Evolutionary conservation across 345 rosid genomes (phyloP).

Genomic region (Tarenaya hassleriana): DNA sequence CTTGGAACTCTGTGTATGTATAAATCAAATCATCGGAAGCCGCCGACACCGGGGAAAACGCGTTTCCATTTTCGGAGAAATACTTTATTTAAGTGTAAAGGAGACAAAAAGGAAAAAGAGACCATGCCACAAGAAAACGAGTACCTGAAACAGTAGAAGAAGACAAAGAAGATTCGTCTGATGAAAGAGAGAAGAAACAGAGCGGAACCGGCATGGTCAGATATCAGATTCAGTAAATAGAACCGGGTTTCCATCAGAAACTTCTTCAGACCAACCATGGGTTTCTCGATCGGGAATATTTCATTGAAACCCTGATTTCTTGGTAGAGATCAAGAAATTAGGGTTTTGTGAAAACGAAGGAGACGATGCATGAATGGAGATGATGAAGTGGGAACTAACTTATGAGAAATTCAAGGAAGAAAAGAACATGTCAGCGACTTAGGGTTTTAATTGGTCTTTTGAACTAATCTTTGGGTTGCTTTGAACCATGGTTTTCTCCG

Average conservation of each 20-base stretch:
- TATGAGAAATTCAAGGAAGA: slow-evolving; percentile 36
- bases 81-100: neutral
- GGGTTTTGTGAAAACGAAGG: slow-evolving; percentile 25
- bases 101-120: neutral
- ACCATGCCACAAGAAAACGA: neutral
- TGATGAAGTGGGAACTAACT: slow-evolving; percentile 52
- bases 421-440: slow-evolving; percentile 61
- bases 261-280: slow-evolving; percentile 27
- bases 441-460: slow-evolving; percentile 22
- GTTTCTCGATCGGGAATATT: slow-evolving; percentile 26
- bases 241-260: slow-evolving; percentile 23
- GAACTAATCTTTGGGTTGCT: slow-evolving; percentile 46
- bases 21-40: neutral
- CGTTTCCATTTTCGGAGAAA: slow-evolving; percentile 10
- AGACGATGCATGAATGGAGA: slow-evolving; percentile 17
- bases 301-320: slow-evolving; percentile 30
- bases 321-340: too few relatives aligned
- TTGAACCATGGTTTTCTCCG: slow-evolving; percentile 48
- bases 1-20: slow-evolving; percentile 27
- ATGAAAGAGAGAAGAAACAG: slow-evolving; percentile 40
- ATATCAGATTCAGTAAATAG: slow-evolving; percentile 32
- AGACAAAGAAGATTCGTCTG: slow-evolving; percentile 36
- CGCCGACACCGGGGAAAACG: neutral
- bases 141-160: slow-evolving; percentile 17
- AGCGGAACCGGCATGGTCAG: slow-evolving; percentile 39